Conservation (phyloP, 257 asterid genomes). For the Marsdenia floribunda region DNA sequence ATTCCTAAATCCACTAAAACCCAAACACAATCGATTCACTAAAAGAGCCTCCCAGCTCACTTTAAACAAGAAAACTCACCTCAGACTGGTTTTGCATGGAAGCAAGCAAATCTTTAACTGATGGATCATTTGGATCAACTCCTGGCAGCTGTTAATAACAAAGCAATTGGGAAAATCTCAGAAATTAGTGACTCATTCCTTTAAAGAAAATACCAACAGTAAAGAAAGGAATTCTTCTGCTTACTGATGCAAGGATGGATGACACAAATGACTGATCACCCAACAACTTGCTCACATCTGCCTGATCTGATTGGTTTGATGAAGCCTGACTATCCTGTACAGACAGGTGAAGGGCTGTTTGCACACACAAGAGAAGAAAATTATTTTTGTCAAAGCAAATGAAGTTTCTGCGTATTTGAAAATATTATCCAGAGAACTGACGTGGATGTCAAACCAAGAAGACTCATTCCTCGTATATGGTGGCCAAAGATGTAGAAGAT, state of each 20-base stretch:
- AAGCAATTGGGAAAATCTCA: neutral
- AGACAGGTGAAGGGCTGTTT: constrained; percentile 90
- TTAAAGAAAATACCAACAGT: neutral
- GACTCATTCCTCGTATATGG: neutral
- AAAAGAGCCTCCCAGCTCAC: too few relatives aligned
- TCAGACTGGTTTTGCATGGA: constrained; percentile 87
- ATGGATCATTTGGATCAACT: constrained; percentile 94
- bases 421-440: neutral
- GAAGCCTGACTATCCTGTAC: constrained; percentile 70
- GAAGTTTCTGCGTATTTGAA: neutral
- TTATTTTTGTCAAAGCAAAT: neutral
- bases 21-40: too few relatives aligned
- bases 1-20: too few relatives aligned
- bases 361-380: constrained; percentile 10
- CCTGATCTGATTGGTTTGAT: constrained; percentile 30
- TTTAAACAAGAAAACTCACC: constrained; percentile 44
- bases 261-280: constrained; percentile 75
- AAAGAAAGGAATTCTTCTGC: constrained; percentile 15
- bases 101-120: constrained; percentile 82
- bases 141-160: constrained; percentile 83
- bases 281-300: constrained; percentile 72
- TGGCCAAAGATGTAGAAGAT: neutral
- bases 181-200: neutral
- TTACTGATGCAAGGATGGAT: constrained; percentile 77
- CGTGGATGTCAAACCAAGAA: neutral